Base-by-base conservation (phyloP, 257 asterid species). In the Nicotiana undulata region DNA sequence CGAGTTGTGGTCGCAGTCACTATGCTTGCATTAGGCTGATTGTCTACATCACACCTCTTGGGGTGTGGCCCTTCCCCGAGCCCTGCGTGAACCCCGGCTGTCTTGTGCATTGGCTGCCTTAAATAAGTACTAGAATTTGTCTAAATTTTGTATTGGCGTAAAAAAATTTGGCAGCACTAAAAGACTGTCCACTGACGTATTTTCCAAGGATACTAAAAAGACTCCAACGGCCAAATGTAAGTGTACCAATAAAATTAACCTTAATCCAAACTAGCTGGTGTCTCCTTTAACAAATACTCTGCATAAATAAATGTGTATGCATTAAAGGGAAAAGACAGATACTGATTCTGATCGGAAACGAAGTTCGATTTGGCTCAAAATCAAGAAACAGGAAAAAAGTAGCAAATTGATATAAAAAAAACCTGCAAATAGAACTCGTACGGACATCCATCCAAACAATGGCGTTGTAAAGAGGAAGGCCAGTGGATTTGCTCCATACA, bases 401-500 rank as follows among this genome's bases (percentile, higher is more conserved):
- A 1, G 20, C 31, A 6, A 16, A 29, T 29, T 28, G 10, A 34
- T 11, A n/a, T n/a, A n/a, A n/a, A 56, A 16, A 56, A n/a, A 81
- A 92, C 99, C 98, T 92, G 98, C 98, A 92, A 55, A 93, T 87
- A 15, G 98, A 81, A 79, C 94, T 91, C 22, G 99, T 96, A 8
- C 99, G 97, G 4, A 80, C 96, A 61, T 96, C 99, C 99, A 96
- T 96, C 99, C 99, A 96, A 81, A 94, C 99, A 81, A 96, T 90
- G 63, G 99, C 99, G 72, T 95, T 93, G 80, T 93, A 76, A 80
- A 95, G 99, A 85, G 99, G 99, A 18, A 56, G 70, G 1, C 99
- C 99, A 11, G 97, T 90, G 72, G 98, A 92, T 90, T 89, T 95
- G 94, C 98, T 92, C 99, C 99, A 95, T 17, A 95, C 90, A 7